Evolutionary conservation across 768 basidiomycete species (phyloP), one percentile per base, ranked within the genome.

Genomic region (Asterophora lycoperdoides): DNA sequence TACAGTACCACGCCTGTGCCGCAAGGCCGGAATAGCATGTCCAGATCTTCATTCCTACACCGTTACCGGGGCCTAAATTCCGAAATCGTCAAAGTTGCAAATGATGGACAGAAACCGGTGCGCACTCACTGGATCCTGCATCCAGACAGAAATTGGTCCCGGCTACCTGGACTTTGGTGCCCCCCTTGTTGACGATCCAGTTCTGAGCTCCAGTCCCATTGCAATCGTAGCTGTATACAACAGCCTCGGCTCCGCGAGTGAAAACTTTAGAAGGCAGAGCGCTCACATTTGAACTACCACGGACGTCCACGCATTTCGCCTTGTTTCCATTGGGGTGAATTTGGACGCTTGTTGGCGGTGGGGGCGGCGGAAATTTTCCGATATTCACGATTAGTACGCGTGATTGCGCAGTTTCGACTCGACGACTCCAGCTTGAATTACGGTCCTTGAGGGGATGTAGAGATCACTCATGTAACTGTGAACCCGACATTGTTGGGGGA

Each of bases 71-170:
- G 37, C 18, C 65, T 67, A 37, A n/a, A n/a, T n/a, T n/a, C n/a
- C n/a, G n/a, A n/a, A n/a, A n/a, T n/a, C n/a, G n/a, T n/a, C n/a
- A n/a, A n/a, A n/a, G n/a, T n/a, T n/a, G n/a, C n/a, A n/a, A n/a
- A n/a, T n/a, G n/a, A n/a, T n/a, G n/a, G 8, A 3, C 8, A n/a
- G 10, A 17, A 18, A 7, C 6, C 44, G 40, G 3, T 15, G 57
- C 42, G 23, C 46, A 49, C 47, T 26, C 46, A 66, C 66, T 54
- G 9, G 65, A 60, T 2, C 67, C 67, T 15, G 69, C 64, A 41
- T 70, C 69, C 29, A 70, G 59, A 42, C 69, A 69, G 48, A 66
- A 70, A n/a, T 64, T 63, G 1, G 64, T 63, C 1, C 60, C 64
- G 5, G 62, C 59, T 4, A 69, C 35, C 40, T 55, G 55, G 38